Evolutionary conservation across 176 grass and related monocot genomes (phyloP).

Genomic region (Phoenix dactylifera): DNA sequence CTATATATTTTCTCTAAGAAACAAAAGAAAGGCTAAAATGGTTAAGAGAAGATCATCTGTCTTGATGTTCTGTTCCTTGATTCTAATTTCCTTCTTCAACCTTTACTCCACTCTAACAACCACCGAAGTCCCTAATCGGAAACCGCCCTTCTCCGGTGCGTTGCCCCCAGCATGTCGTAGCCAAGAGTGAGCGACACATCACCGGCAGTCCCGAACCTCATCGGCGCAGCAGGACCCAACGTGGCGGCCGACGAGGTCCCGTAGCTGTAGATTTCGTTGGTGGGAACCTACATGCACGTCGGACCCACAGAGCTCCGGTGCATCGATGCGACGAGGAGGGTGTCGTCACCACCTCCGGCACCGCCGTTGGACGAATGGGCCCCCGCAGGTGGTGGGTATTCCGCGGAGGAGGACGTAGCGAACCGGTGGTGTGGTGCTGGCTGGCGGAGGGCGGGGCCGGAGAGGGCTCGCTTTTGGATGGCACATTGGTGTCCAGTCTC

Average conservation of each 20-base stretch:
- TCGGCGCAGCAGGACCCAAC: constrained; percentile 36
- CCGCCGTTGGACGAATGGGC: background rate
- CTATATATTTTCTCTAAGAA: constrained; percentile 2
- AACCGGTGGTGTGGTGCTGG: constrained; percentile 22
- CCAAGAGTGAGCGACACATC: constrained; percentile 91
- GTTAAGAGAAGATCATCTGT: background rate
- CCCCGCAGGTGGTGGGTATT: constrained; percentile 2
- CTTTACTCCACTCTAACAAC: constrained; percentile 41
- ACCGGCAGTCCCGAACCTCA: constrained; percentile 55
- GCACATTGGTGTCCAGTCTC: constrained; percentile 22
- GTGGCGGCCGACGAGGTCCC: constrained; percentile 7
- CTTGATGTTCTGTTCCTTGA: background rate
- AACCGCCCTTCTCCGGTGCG: constrained; percentile 41
- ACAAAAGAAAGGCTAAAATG: background rate
- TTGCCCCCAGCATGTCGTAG: constrained; percentile 58
- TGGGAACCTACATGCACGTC: constrained; percentile 29
- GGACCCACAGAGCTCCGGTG: constrained; percentile 45
- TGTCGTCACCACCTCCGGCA: constrained; percentile 2
- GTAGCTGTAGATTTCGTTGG: constrained; percentile 56
- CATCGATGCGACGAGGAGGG: constrained; percentile 29
- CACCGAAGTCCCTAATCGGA: constrained; percentile 76
- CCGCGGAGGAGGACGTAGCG: constrained; percentile 20
- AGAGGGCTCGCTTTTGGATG: constrained; percentile 23
- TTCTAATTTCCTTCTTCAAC: constrained; percentile 8
- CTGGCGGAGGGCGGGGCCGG: constrained; percentile 27